Evolutionary conservation across 2,329 filamentous ascomycete species (phyloP), one percentile per base, ranked within the genome.

Genomic region (Fusarium oxysporum): DNA sequence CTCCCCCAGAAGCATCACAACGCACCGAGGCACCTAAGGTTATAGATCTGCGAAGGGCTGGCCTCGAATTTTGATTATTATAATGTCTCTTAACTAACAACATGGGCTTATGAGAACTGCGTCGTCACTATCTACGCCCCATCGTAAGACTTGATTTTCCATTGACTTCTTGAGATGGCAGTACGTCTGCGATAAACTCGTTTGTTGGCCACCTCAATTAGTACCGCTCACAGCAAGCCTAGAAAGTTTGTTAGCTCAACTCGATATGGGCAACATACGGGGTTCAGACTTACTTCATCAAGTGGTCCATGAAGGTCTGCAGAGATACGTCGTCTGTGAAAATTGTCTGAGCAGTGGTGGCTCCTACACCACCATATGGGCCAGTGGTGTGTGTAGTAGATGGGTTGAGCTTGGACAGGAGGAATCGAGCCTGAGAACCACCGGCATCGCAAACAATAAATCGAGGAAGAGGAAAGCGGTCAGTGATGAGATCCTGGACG

Each of bases 361-460:
- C 88, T 35, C 93, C 91, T 54, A 96, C 93, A 70, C 95, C 95
- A 62, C 96, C 96, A 79, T 97, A 98, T 17, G 93, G 93, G 59
- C 94, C 94, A 1, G 93, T 95, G 1, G 96, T 98, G 82, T 99
- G 96, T 19, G 96, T 99, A 8, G 96, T 99, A 3, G 94, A 97
- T 1, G 96, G 96, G 84, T 99, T 99, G 68, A 99, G 90, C 86
- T 99, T 99, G 44, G 95, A 97, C 48, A 99, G 87, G 64, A 99
- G 84, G 89, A 99, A 99, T 85, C 96, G 94, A 57, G 96, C 96
- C 81, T 99, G 96, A 1, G 96, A 98, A 60, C 96, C 96, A 75
- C 96, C 96, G n/a, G 96, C 95, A 81, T 99, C 96, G 79, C 96
- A 99, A 59, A 99, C 95, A 79, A 99, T 98, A 86, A 99, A 99